A percentile compares a stretch with the other conserved stretches of the same genome.
phyloP scores from a whole-genome alignment of 305 asterid genomes.

The Rubia tinctorum region DNA sequence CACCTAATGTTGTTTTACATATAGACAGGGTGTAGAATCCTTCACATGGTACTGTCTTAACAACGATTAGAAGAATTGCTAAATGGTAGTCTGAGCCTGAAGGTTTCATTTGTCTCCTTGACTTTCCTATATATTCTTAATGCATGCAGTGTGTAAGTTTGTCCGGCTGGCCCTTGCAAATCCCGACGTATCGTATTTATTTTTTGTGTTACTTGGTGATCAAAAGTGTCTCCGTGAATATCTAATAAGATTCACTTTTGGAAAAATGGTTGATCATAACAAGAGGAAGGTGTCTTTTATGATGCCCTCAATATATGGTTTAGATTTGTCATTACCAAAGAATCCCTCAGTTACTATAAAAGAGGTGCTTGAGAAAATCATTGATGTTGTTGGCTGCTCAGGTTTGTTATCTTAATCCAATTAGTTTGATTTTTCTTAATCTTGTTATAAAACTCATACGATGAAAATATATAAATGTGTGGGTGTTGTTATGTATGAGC shows the following conservation, averaged over 20 bases:
- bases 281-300: too few species aligned
- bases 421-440: too few species aligned
- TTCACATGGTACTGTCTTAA: too few species aligned
- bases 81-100: not conserved
- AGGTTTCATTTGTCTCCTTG: not conserved
- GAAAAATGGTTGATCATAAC: conserved; percentile 49
- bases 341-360: too few species aligned
- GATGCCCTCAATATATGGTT: too few species aligned
- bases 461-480: not conserved
- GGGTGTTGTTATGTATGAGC: not conserved
- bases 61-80: not conserved
- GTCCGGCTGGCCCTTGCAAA: not conserved
- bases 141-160: not conserved
- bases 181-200: not conserved
- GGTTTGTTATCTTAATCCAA: conserved; percentile 38
- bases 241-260: conserved; percentile 12
- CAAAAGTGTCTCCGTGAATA: conserved; percentile 11
- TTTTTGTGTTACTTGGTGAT: not conserved
- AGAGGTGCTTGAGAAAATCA: too few species aligned
- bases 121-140: not conserved
- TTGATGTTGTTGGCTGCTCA: conserved; percentile 74
- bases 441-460: not conserved
- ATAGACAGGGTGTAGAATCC: too few species aligned
- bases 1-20: too few species aligned
- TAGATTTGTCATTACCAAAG: too few species aligned